phyloP scores from a whole-genome alignment of 441 rosid genomes.

The Macaranga tanarius region DNA sequence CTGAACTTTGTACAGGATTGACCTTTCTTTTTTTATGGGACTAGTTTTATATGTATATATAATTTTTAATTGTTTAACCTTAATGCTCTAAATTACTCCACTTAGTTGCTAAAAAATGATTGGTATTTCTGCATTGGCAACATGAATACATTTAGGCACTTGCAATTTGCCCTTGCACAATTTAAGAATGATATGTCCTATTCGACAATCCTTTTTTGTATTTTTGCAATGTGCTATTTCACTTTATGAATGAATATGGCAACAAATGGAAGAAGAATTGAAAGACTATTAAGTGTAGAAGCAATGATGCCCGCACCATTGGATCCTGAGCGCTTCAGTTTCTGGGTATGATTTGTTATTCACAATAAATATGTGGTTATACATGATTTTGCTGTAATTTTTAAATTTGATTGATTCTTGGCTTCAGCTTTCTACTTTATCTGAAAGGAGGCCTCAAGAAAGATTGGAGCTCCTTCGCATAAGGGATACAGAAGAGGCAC shows the following conservation, averaged over 20 bases:
- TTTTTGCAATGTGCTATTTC: background rate
- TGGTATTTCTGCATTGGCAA: background rate
- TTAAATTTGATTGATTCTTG: slow-evolving; percentile 22
- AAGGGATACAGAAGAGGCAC: slow-evolving; percentile 86
- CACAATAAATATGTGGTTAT: background rate
- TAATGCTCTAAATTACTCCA: no score
- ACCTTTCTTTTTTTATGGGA: background rate
- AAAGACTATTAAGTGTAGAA: slow-evolving; percentile 59
- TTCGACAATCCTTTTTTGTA: background rate
- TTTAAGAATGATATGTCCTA: background rate
- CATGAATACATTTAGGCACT: background rate
- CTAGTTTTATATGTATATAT: no score
- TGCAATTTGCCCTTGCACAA: slow-evolving; percentile 8
- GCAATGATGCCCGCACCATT: slow-evolving; percentile 71
- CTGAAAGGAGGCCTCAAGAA: slow-evolving; percentile 75
- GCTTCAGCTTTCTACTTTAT: slow-evolving; percentile 72
- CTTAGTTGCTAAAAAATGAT: background rate
- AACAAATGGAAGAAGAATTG: slow-evolving; percentile 67
- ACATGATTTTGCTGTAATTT: background rate
- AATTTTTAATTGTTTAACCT: no score
- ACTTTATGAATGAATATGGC: no score
- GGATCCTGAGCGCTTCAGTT: slow-evolving; percentile 91
- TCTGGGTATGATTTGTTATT: slow-evolving; percentile 61
- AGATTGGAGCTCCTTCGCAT: slow-evolving; percentile 75
- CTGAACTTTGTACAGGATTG: background rate